Evolutionary conservation across 345 rosid species (phyloP).

Genomic region (Geranium brycei): DNA sequence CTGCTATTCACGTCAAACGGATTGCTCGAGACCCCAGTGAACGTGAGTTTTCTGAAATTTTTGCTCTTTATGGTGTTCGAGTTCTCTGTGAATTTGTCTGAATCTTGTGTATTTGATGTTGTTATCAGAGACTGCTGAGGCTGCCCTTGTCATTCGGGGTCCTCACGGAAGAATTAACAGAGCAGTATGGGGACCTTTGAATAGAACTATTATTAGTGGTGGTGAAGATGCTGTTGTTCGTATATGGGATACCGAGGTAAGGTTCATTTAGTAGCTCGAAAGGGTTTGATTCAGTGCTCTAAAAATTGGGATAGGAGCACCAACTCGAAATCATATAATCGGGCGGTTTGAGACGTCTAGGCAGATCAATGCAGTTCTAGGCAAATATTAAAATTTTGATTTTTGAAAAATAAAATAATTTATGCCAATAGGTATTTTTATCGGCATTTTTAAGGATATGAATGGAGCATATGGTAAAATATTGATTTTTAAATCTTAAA

Average conservation of each 20-base stretch:
- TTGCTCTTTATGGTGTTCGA: background rate
- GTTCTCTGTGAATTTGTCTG: background rate
- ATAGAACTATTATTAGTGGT: constrained; percentile 63
- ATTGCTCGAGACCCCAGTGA: constrained; percentile 52
- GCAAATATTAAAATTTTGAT: too few relatives aligned
- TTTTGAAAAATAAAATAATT: too few relatives aligned
- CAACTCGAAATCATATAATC: too few relatives aligned
- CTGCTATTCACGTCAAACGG: constrained; percentile 78
- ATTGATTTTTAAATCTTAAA: too few relatives aligned
- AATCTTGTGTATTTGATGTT: background rate
- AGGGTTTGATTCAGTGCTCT: background rate
- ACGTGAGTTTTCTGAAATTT: constrained; percentile 34
- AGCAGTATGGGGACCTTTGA: constrained; percentile 94
- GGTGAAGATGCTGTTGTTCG: constrained; percentile 85
- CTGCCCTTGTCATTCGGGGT: constrained; percentile 48
- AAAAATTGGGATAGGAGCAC: background rate
- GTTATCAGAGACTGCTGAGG: constrained; percentile 52
- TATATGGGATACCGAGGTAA: constrained; percentile 91
- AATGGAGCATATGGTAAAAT: too few relatives aligned
- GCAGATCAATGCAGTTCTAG: too few relatives aligned
- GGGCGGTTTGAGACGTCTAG: too few relatives aligned
- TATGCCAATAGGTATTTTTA: too few relatives aligned
- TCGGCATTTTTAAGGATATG: too few relatives aligned
- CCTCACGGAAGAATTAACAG: constrained; percentile 77
- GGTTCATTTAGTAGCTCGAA: background rate